Conservation (phyloP, 257 asterid species). For the Nicotiana tomentosiformis region DNA sequence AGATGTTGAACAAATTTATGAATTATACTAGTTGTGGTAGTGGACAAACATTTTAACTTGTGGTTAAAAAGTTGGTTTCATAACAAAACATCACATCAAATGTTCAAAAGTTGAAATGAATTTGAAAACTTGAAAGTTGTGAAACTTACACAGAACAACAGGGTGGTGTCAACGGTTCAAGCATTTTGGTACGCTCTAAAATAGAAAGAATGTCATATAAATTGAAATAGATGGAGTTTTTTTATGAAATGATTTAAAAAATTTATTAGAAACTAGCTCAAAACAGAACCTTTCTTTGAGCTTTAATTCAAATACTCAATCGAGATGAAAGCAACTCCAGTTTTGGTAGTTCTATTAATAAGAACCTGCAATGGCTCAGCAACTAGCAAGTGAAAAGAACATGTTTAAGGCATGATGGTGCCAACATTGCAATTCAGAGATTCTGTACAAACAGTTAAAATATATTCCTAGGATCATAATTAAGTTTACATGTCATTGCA, state of each 20-base stretch:
- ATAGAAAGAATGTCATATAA: background rate
- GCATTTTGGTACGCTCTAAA: background rate
- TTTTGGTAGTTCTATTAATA: background rate
- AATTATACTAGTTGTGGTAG: background rate
- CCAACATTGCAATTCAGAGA: background rate
- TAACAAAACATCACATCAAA: background rate
- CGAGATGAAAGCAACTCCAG: background rate
- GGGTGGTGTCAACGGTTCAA: background rate
- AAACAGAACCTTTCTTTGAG: background rate
- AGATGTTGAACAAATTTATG: background rate
- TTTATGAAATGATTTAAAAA: too few species aligned
- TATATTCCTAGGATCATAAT: background rate
- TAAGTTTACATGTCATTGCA: background rate
- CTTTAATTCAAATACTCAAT: background rate
- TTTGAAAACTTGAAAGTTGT: background rate
- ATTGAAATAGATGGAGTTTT: background rate
- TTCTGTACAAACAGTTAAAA: background rate
- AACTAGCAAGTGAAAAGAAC: background rate
- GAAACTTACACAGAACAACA: background rate
- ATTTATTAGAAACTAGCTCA: background rate
- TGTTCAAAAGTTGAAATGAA: background rate
- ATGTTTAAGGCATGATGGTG: background rate
- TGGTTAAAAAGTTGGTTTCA: background rate
- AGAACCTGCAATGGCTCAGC: background rate
- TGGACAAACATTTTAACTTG: background rate